Conservation (phyloP, 202 grass and related monocot genomes). For the Schoenoplectus triqueter region DNA sequence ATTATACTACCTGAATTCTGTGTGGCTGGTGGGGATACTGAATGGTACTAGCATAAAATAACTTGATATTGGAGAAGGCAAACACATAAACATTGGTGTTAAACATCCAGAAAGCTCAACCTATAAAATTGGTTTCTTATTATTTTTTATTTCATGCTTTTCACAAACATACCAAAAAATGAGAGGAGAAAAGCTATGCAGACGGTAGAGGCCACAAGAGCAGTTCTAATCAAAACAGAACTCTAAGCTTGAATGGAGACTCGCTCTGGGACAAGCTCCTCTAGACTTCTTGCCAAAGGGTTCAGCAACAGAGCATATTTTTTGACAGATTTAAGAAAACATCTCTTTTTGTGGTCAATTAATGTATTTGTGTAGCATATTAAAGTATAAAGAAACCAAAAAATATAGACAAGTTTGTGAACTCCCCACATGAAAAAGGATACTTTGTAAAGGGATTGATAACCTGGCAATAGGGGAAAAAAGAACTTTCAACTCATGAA, state of each 20-base stretch:
- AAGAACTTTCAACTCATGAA: constrained; percentile 11
- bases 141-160: not conserved
- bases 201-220: constrained; percentile 74
- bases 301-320: constrained; percentile 90
- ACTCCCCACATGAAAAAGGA: constrained; percentile 52
- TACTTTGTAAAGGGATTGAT: constrained; percentile 89
- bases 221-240: constrained; percentile 62
- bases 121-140: not conserved
- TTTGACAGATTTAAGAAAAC: constrained; percentile 60
- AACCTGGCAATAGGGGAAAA: constrained; percentile 1
- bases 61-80: not conserved
- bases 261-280: constrained; percentile 66
- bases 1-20: not conserved
- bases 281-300: constrained; percentile 84
- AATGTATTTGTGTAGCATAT: constrained; percentile 21
- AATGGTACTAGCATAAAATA: not conserved
- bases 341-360: not conserved
- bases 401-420: constrained; percentile 1
- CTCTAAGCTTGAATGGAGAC: constrained; percentile 53
- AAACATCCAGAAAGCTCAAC: not conserved
- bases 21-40: not conserved
- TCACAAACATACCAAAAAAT: constrained; percentile 67
- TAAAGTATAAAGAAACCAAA: constrained; percentile 30
- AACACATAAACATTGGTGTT: not conserved
- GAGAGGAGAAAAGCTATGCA: constrained; percentile 85